Base-by-base conservation (phyloP, 768 basidiomycete species). In the Russula sp. region DNA sequence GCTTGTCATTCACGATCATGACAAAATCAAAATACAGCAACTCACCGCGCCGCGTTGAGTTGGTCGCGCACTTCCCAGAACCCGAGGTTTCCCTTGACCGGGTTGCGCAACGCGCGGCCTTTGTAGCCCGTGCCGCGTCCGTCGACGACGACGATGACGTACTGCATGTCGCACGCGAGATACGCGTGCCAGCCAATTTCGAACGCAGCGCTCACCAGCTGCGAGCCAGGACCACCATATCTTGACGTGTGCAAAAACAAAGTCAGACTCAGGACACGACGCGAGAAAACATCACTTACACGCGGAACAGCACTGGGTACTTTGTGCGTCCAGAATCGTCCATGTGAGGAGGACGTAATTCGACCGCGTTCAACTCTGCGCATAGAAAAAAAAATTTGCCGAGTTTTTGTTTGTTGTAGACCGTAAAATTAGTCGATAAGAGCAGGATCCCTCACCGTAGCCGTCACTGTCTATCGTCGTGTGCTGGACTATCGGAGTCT, bases 301-400 rank as follows among this genome's bases (percentile, higher is more conserved):
- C 90, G 47, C 82, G 78, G 78, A 98, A 93, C 34, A 99, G 77
- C 22, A 98, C 93, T 1, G 97, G 91, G 70, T 99, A 98, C 72
- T 96, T 94, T 9, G 88, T 92, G 47, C 90, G 84, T n/a, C 97
- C 97, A 22, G 92, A 88, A 68, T 90, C 86, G 68, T 99, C 97
- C 86, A 98, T 90, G 61, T 82, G 80, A 5, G 93, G 93, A 18
- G 97, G 97, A 16, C 92, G 83, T 67, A 96, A 82, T 75, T 98
- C 95, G 69, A 89, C 81, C 58, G 90, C 89, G 72, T 97, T 97
- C 58, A 98, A 76, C 69, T 92, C 93, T 94, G 67, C 35, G 41
- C 25, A 60, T 57, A 63, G 59, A 52, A 63, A 58, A 35, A 35
- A 34, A 50, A 41, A 11, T 22, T 7, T 32, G 43, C 43, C 25